phyloP scores from a whole-genome alignment of 768 basidiomycete genomes.

The Auricularia sp. region DNA sequence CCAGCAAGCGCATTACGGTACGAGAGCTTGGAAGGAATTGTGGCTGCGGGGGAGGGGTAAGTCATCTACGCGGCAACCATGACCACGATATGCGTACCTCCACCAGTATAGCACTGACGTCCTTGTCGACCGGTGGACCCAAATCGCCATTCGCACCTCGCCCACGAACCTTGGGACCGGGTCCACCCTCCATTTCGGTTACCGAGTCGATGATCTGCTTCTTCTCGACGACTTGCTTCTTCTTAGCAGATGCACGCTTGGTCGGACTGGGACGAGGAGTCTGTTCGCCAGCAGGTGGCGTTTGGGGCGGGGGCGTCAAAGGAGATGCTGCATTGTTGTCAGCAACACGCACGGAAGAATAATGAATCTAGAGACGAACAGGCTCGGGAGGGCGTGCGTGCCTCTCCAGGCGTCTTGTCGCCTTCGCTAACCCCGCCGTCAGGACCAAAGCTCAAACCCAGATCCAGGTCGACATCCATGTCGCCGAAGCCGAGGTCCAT shows the following conservation, averaged over 20 bases:
- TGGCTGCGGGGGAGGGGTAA: conserved; percentile 27
- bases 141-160: conserved; percentile 27
- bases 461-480: conserved; percentile 57
- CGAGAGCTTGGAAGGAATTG: conserved; percentile 79
- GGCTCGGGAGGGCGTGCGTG: conserved; percentile 48
- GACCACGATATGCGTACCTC: conserved; percentile 25
- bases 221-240: conserved; percentile 50
- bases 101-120: conserved; percentile 62
- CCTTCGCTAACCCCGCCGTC: conserved; percentile 24
- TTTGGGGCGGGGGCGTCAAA: conserved; percentile 61
- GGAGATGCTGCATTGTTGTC: conserved; percentile 49
- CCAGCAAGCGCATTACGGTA: conserved; percentile 73
- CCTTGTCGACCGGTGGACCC: conserved; percentile 42
- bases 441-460: conserved; percentile 55
- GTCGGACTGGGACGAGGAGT: conserved; percentile 27
- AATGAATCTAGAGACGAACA: conserved; percentile 34
- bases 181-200: conserved; percentile 68
- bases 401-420: conserved; percentile 48
- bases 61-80: not conserved
- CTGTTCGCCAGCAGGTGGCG: conserved; percentile 56
- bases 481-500: conserved; percentile 33
- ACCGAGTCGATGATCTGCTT: conserved; percentile 87
- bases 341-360: not conserved
- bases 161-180: conserved; percentile 38
- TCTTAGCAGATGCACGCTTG: conserved; percentile 12